Evolutionary conservation across 2,329 filamentous ascomycete species (phyloP).

Genomic region (Thyridium curvatum): DNA sequence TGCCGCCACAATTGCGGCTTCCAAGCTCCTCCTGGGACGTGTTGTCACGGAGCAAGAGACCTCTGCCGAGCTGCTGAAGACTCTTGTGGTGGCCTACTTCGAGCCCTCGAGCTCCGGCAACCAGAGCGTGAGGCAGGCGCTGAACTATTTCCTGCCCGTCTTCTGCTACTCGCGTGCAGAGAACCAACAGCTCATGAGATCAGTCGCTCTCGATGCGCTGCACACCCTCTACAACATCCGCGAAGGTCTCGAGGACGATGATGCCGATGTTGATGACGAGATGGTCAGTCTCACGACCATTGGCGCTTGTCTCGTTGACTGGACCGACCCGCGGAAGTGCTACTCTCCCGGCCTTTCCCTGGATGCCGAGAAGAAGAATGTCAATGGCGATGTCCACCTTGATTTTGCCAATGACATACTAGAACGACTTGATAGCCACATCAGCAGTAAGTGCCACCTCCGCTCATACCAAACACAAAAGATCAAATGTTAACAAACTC

Average conservation of each 20-base stretch:
- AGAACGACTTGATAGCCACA: slow-evolving; percentile 61
- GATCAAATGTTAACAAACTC: slow-evolving; percentile 16
- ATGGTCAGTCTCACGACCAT: slow-evolving; percentile 76
- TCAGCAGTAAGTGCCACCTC: slow-evolving; percentile 51
- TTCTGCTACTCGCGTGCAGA: slow-evolving; percentile 82
- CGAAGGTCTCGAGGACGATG: slow-evolving; percentile 67
- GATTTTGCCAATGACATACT: slow-evolving; percentile 72
- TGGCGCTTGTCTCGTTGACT: slow-evolving; percentile 80
- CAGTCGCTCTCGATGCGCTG: slow-evolving; percentile 66
- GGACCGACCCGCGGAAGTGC: slow-evolving; percentile 87
- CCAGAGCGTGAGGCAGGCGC: slow-evolving; percentile 74
- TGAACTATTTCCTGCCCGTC: slow-evolving; percentile 91
- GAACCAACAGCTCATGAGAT: slow-evolving; percentile 77
- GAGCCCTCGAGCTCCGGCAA: slow-evolving; percentile 76
- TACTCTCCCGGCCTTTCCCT: slow-evolving; percentile 40
- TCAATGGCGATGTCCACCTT: slow-evolving; percentile 75
- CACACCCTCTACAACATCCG: slow-evolving; percentile 68
- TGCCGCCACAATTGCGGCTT: slow-evolving; percentile 72
- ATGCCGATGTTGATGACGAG: slow-evolving; percentile 66
- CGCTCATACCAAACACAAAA: not conserved
- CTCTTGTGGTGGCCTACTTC: slow-evolving; percentile 82
- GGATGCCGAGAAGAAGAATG: slow-evolving; percentile 54
- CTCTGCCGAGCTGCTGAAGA: slow-evolving; percentile 71
- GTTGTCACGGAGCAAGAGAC: slow-evolving; percentile 66
- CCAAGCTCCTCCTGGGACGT: slow-evolving; percentile 78